A percentile compares a stretch with the other conserved stretches of the same genome.
phyloP scores from a whole-genome alignment of 2,329 filamentous ascomycete species.

The Sphaerulina vaccinii region DNA sequence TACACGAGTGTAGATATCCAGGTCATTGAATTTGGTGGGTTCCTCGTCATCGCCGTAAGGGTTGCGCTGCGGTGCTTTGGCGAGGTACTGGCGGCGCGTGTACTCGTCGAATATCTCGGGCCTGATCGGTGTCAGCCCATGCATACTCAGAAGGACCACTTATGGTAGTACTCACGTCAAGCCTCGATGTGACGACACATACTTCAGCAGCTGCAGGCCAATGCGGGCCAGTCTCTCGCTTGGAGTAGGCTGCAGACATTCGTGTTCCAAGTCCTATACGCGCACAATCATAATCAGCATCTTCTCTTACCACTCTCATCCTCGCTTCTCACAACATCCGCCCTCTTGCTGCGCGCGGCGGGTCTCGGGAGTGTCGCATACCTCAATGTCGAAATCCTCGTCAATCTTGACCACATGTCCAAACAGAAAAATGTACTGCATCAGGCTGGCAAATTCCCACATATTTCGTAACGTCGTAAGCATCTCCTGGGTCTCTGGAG shows the following conservation, averaged over 20 bases:
- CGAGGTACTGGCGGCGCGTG: conserved; percentile 79
- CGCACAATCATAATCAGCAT: conserved; percentile 31
- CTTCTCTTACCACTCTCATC: not conserved
- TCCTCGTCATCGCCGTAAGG: conserved; percentile 79
- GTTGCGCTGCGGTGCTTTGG: conserved; percentile 76
- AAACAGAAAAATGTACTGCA: conserved; percentile 91
- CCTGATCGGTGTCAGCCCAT: conserved; percentile 46
- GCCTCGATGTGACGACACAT: conserved; percentile 88
- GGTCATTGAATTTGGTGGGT: conserved; percentile 71
- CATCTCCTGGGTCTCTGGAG: conserved; percentile 41
- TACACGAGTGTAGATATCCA: conserved; percentile 81
- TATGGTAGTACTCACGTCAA: conserved; percentile 66
- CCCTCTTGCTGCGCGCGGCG: conserved; percentile 5
- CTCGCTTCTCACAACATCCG: not conserved
- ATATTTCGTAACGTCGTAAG: conserved; percentile 75
- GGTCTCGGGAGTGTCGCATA: conserved; percentile 45
- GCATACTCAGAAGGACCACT: not conserved
- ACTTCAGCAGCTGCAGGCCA: conserved; percentile 83
- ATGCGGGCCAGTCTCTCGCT: conserved; percentile 76
- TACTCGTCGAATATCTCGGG: conserved; percentile 91
- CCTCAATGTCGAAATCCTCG: conserved; percentile 85
- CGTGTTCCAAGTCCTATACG: conserved; percentile 76
- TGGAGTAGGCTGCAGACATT: conserved; percentile 74
- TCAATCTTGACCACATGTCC: conserved; percentile 86
- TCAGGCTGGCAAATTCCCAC: conserved; percentile 94